Percentiles rank a stretch among this genome's conserved stretches.
phyloP scores from a whole-genome alignment of 306 rosid species.

The Pterocarpus santalinus region DNA sequence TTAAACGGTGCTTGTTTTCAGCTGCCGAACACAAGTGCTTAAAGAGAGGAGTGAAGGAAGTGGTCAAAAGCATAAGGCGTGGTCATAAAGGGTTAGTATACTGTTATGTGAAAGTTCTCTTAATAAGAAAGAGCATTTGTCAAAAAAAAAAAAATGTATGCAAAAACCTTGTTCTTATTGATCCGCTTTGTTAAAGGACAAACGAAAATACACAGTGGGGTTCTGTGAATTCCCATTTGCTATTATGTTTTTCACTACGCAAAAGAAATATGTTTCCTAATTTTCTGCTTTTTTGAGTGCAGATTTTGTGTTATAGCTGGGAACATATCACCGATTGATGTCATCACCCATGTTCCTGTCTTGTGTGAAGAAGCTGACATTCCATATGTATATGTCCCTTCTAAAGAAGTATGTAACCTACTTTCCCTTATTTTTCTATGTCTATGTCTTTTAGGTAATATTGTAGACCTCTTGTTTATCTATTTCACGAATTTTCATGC shows the following conservation, averaged over 20 bases:
- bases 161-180: not conserved
- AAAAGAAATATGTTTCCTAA: not conserved
- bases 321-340: constrained; percentile 94
- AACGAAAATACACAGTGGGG: not conserved
- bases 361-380: constrained; percentile 88
- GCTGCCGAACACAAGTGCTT: constrained; percentile 90
- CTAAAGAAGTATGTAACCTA: constrained; percentile 79
- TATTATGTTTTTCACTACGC: not conserved
- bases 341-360: constrained; percentile 90
- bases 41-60: constrained; percentile 97
- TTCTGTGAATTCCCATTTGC: not conserved
- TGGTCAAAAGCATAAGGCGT: constrained; percentile 87
- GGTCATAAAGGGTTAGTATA: constrained; percentile 86
- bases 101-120: constrained; percentile 7
- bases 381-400: constrained; percentile 78
- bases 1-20: constrained; percentile 45
- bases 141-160: not conserved
- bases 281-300: constrained; percentile 42
- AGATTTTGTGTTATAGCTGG: constrained; percentile 94
- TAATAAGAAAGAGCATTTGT: not conserved
- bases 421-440: not conserved
- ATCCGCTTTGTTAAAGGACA: not conserved
- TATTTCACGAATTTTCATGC: no score
- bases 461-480: not conserved
- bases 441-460: not conserved